phyloP scores from a whole-genome alignment of 345 rosid genomes.

The Hirschfeldia incana region DNA sequence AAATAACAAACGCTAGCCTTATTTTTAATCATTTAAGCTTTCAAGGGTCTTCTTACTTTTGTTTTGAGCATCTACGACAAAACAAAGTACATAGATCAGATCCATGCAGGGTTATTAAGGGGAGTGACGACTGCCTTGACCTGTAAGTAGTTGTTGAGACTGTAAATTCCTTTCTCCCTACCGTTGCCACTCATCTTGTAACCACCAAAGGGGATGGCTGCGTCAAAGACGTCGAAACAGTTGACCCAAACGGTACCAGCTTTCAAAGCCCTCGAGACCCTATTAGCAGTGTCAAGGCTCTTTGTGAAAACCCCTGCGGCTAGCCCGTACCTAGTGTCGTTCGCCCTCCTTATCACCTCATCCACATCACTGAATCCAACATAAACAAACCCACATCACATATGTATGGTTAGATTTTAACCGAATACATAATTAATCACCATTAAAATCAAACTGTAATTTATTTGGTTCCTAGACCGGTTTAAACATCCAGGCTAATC shows the following conservation, averaged over 20 bases:
- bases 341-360: slow-evolving; percentile 79
- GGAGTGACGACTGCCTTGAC: slow-evolving; percentile 91
- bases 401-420: not conserved
- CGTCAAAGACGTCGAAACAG: slow-evolving; percentile 88
- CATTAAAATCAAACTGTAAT: not conserved
- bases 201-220: slow-evolving; percentile 94
- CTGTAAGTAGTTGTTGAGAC: slow-evolving; percentile 86
- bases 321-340: slow-evolving; percentile 62
- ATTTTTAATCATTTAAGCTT: not conserved
- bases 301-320: slow-evolving; percentile 94
- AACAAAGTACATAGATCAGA: slow-evolving; percentile 41
- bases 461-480: not conserved
- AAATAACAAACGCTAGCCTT: not conserved
- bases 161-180: slow-evolving; percentile 91
- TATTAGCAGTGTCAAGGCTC: slow-evolving; percentile 66
- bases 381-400: slow-evolving; percentile 11
- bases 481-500: not conserved
- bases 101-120: slow-evolving; percentile 79
- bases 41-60: not conserved
- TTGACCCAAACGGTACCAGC: slow-evolving; percentile 92
- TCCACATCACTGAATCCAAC: slow-evolving; percentile 54
- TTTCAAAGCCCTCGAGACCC: slow-evolving; percentile 65
- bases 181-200: slow-evolving; percentile 97
- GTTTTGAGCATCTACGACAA: slow-evolving; percentile 2
- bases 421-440: not conserved